Conservation (phyloP, 345 rosid genomes). For the Murraya paniculata region DNA sequence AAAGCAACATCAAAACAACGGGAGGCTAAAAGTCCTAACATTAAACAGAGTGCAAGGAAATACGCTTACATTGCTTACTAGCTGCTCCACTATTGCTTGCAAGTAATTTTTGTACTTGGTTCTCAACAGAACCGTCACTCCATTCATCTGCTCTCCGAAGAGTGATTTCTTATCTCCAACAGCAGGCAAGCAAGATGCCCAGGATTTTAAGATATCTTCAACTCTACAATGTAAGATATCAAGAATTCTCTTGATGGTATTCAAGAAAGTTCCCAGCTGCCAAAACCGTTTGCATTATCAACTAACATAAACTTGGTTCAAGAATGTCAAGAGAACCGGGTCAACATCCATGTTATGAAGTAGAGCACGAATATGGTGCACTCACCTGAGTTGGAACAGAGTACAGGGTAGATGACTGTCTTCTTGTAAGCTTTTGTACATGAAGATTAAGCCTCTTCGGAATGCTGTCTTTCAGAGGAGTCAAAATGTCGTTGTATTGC, state of each 20-base stretch:
- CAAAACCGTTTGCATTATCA: neutral
- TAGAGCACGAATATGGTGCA: neutral
- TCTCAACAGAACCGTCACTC: constrained; percentile 74
- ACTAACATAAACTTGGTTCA: neutral
- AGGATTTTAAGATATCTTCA: constrained; percentile 75
- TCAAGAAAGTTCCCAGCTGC: constrained; percentile 84
- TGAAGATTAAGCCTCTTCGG: constrained; percentile 89
- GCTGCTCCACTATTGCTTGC: constrained; percentile 93
- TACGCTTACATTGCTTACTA: constrained; percentile 71
- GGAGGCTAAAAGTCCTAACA: neutral
- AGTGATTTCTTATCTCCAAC: constrained; percentile 68
- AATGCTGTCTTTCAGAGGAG: constrained; percentile 86
- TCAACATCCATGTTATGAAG: neutral
- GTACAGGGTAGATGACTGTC: constrained; percentile 74
- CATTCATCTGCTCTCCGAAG: constrained; percentile 93
- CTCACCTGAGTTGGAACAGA: constrained; percentile 80
- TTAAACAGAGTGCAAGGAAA: neutral
- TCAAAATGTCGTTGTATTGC: constrained; percentile 79
- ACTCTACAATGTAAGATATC: constrained; percentile 81
- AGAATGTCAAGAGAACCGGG: neutral
- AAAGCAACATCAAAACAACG: too few relatives aligned
- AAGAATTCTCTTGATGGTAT: constrained; percentile 86
- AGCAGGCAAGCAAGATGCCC: constrained; percentile 84
- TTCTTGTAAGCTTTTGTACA: constrained; percentile 88
- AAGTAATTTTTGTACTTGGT: constrained; percentile 90